These are phyloP conservation scores for Citeromyces siamensis DNA, from an alignment of 1,139 yeast species.

Conservation along the genomic window DNA sequence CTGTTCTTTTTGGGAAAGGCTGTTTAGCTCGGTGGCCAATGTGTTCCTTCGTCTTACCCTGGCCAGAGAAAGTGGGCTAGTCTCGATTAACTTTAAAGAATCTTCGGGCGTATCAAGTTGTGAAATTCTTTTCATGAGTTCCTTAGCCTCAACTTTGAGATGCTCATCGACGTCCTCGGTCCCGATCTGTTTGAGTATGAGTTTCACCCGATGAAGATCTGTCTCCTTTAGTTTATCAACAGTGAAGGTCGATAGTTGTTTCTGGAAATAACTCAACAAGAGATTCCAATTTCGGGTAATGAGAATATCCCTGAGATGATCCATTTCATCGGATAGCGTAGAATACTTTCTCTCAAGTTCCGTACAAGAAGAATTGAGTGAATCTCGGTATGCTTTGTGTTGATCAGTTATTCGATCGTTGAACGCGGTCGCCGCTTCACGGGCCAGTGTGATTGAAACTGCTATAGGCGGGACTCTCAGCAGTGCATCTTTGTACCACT, in stretches of 20 bases:
- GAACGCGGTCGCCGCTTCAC: neutral
- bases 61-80: too few species aligned
- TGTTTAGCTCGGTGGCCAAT: too few species aligned
- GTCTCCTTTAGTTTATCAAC: constrained; percentile 21
- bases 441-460: constrained; percentile 4
- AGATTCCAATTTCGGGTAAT: constrained; percentile 47
- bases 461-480: constrained; percentile 3
- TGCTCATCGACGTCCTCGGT: too few species aligned
- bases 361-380: neutral
- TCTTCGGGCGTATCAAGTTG: too few species aligned
- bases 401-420: constrained; percentile 3
- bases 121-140: too few species aligned
- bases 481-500: constrained; percentile 2
- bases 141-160: too few species aligned
- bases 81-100: too few species aligned
- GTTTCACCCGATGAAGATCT: constrained; percentile 7
- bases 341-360: neutral
- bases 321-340: constrained; percentile 26
- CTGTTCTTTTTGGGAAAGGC: too few species aligned
- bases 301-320: constrained; percentile 28
- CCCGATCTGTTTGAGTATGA: too few species aligned
- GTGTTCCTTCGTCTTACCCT: too few species aligned
- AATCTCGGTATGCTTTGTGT: constrained; percentile 2
- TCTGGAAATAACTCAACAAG: constrained; percentile 30
- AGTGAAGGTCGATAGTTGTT: constrained; percentile 22